Percentiles rank a stretch among this genome's conserved stretches.
Conservation (phyloP, 2,329 filamentous ascomycete genomes). For the Claviceps africana region DNA sequence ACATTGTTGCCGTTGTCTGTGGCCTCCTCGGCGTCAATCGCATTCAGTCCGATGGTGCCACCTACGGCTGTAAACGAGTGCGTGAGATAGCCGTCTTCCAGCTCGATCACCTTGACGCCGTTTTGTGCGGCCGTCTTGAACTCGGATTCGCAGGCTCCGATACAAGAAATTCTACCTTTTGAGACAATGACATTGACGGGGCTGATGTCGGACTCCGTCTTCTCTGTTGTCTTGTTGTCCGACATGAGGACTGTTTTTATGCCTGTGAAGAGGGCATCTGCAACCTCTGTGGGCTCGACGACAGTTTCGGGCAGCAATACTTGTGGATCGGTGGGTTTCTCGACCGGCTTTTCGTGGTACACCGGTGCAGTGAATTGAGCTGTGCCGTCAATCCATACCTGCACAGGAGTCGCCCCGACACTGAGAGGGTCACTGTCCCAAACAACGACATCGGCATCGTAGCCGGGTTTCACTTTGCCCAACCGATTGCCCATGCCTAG, state of each 20-base stretch:
- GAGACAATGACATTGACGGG: conserved; percentile 36
- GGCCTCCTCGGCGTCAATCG: conserved; percentile 43
- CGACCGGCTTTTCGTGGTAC: conserved; percentile 36
- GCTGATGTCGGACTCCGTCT: conserved; percentile 11
- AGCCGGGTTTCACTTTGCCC: conserved; percentile 47
- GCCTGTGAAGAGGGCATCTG: conserved; percentile 41
- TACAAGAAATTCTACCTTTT: conserved; percentile 39
- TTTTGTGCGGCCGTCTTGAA: conserved; percentile 21
- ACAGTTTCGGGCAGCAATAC: conserved; percentile 25
- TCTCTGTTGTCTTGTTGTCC: conserved; percentile 21
- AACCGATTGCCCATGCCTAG: conserved; percentile 43
- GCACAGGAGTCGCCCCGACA: conserved; percentile 43
- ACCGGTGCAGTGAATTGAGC: conserved; percentile 39
- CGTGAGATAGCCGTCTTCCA: conserved; percentile 47
- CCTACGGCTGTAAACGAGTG: conserved; percentile 47
- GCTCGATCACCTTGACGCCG: conserved; percentile 26
- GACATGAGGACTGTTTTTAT: conserved; percentile 37
- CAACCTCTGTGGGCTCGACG: conserved; percentile 24
- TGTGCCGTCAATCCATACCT: conserved; percentile 50
- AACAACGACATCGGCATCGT: conserved; percentile 46
- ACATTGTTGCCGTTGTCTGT: conserved; percentile 37
- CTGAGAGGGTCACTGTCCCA: conserved; percentile 51
- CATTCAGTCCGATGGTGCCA: conserved; percentile 45
- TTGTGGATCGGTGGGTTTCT: conserved; percentile 25
- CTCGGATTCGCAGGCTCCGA: conserved; percentile 37